Base-by-base conservation (phyloP, 805 yeast species). In the Clavispora vitiphila region DNA sequence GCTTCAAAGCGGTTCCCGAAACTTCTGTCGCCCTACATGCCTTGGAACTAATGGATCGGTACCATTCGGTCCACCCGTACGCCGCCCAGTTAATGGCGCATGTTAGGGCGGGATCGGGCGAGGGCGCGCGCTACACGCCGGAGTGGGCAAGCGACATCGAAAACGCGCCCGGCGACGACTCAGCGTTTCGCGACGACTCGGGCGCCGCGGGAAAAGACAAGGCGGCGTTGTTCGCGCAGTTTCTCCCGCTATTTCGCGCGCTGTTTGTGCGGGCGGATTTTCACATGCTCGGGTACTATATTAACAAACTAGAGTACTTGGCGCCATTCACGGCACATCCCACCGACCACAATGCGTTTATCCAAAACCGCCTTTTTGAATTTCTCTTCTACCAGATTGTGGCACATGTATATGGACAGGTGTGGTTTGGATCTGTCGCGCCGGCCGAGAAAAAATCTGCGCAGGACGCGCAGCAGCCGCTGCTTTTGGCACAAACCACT, bases 251-350 rank as follows among this genome's bases (percentile, higher is more conserved):
- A 21, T 43, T 38, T 36, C 19, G 34, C 36, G 32, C 25, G 26
- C 38, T 44, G 40, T 50, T 56, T 21, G 43, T 61, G 15, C 47
- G 43, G 20, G 48, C 51, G 1, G 54, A 57, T 15, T 61, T 50
- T 40, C 47, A 46, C 19, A 48, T 44, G 32, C 54, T 56, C 4
- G 36, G 46, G n/a, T 43, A 47, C 25, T 47, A 51, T 20, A 29
- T 61, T 23, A 50, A 48, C 30, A 51, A 47, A 16, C 48, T 49
- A 29, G 35, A 43, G 7, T 42, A 54, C 14, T 29, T 48, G 21
- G 52, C 53, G 16, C 60, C 48, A 20, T 61, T 65, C 45, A 34
- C 51, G 15, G 48, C 51, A 14, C 65, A 60, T 27, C 63, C 65
- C 7, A 42, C 47, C 15, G 53, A 51, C 32, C 40, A 46, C 21